phyloP scores from a whole-genome alignment of 2,329 filamentous ascomycete species.

The Anthostomella pinea region DNA sequence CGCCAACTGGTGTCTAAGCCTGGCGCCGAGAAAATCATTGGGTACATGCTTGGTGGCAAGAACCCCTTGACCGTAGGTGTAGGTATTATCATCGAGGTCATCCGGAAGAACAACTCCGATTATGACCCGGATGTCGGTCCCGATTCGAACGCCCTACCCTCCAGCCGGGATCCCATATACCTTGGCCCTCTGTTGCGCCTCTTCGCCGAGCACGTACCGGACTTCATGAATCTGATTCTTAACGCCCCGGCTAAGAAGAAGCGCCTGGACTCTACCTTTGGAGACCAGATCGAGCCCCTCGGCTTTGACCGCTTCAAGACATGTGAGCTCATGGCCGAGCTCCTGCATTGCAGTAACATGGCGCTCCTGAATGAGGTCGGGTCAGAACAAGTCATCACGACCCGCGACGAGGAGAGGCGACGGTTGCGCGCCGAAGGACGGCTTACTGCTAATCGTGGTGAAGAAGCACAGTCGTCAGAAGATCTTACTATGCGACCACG shows the following conservation, averaged over 20 bases:
- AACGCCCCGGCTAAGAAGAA: conserved; percentile 71
- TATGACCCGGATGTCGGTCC: conserved; percentile 91
- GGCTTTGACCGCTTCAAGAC: conserved; percentile 99
- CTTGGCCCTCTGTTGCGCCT: conserved; percentile 83
- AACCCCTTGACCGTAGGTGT: conserved; percentile 95
- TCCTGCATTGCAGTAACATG: conserved; percentile 99
- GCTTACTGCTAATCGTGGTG: conserved; percentile 49
- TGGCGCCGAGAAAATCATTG: conserved; percentile 81
- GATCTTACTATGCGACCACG: conserved; percentile 59
- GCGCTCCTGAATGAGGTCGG: conserved; percentile 88
- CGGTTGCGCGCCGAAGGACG: conserved; percentile 74
- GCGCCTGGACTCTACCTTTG: conserved; percentile 82
- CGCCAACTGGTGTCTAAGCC: conserved; percentile 85
- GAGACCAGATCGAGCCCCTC: conserved; percentile 84
- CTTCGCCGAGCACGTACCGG: conserved; percentile 86
- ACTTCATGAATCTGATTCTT: conserved; percentile 89
- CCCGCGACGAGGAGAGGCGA: conserved; percentile 78
- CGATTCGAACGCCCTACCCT: conserved; percentile 75
- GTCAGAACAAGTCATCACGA: conserved; percentile 79
- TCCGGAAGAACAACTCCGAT: conserved; percentile 98
- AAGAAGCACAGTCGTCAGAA: conserved; percentile 52
- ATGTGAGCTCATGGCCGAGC: conserved; percentile 96
- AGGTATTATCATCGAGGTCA: conserved; percentile 96
- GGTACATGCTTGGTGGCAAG: conserved; percentile 88
- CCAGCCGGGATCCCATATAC: conserved; percentile 90